Percentiles rank a stretch among this genome's conserved stretches.
phyloP scores from a whole-genome alignment of 345 rosid genomes.

The Pistacia integerrima region DNA sequence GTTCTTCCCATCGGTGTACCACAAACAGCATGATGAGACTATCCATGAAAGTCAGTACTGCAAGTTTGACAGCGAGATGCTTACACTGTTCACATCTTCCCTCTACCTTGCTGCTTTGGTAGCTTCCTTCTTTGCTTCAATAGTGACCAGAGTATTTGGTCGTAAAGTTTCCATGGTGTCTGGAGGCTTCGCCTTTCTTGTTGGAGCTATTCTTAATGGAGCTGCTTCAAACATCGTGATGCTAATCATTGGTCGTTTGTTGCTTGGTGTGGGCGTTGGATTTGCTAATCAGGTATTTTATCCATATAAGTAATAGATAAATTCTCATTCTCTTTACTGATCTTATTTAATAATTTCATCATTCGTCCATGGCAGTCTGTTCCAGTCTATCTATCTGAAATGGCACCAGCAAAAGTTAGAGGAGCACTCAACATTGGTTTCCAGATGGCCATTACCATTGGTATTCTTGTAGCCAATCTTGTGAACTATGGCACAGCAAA shows the following conservation, averaged over 20 bases:
- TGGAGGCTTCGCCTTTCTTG: conserved; percentile 62
- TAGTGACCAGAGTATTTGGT: conserved; percentile 54
- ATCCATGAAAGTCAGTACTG: conserved; percentile 58
- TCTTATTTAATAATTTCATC: neutral
- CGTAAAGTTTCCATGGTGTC: conserved; percentile 65
- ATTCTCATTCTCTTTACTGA: too few species aligned
- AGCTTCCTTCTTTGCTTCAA: conserved; percentile 67
- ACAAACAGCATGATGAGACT: conserved; percentile 23
- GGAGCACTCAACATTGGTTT: conserved; percentile 84
- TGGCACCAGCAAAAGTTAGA: conserved; percentile 74
- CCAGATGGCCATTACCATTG: conserved; percentile 75
- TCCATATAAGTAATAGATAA: too few species aligned
- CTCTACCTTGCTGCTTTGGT: conserved; percentile 73
- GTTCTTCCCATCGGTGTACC: conserved; percentile 61
- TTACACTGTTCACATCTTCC: conserved; percentile 78
- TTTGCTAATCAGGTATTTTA: conserved; percentile 73
- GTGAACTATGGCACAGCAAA: conserved; percentile 62
- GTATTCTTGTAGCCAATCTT: conserved; percentile 65
- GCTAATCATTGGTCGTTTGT: conserved; percentile 67
- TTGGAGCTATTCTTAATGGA: conserved; percentile 66
- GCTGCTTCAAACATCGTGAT: conserved; percentile 50
- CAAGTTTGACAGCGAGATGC: conserved; percentile 66
- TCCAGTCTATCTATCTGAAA: conserved; percentile 78
- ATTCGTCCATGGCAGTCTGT: conserved; percentile 41
- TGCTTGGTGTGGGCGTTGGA: conserved; percentile 85